Base-by-base conservation (phyloP, 495 filamentous ascomycete genomes). In the Podospora pseudoanserina region DNA sequence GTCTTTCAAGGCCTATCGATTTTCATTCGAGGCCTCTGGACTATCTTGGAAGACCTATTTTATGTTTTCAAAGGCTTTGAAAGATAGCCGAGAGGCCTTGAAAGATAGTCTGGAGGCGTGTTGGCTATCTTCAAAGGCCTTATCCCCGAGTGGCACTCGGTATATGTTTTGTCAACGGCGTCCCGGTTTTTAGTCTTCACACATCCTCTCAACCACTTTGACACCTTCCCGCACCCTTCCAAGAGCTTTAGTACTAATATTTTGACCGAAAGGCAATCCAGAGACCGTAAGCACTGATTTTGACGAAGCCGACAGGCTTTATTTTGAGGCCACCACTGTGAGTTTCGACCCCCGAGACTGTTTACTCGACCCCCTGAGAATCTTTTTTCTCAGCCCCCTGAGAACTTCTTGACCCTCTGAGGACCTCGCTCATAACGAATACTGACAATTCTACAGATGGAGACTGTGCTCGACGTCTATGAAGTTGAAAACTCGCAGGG, bases 261-360 rank as follows among this genome's bases (percentile, higher is more conserved):
- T 65, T 5, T 11, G 7, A 16, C 18, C 4, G 0, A 3, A 13
- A 60, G 57, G 93, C 77, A 97, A 97, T 75, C 94, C 94, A 0
- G 94, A 98, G 79, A 97, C 95, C 23, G 92, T 98, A 44, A 89
- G 86, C 77, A 97, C 95, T 2, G 95, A 99, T 78, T 97, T 96
- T 75, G 95, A 99, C 67, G 95, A 99, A 75, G 95, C 95, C 2
- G 95, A 99, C 74, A 87, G 88, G 28, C 84, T 99, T 26, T 99
- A 97, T 79, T 99, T 99, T 71, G 95, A 99, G 81, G 97, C 96
- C 77, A 97, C 98, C 80, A 96, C 90, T 76, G 30, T 32, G 30
- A 32, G 30, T 32, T 4, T 32, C 1, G 0, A 32, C 7, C 30
- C 30, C 30, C 4, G 7, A 32, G 30, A 32, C 5, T 7, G 5